Evolutionary conservation across 2,329 filamentous ascomycete genomes (phyloP).

Genomic region (Cordyceps tenuipes): DNA sequence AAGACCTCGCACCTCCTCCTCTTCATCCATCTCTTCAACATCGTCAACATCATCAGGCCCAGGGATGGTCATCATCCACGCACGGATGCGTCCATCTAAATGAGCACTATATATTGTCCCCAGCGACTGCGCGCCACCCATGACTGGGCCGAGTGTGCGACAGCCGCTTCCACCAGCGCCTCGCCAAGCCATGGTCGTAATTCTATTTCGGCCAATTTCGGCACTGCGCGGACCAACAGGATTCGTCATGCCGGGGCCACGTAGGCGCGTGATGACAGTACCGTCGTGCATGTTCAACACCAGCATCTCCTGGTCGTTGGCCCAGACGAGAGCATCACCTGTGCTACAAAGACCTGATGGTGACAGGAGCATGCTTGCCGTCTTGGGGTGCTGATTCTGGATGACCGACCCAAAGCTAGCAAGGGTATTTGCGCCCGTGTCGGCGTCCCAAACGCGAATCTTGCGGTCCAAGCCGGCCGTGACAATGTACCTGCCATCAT

Average conservation of each 20-base stretch:
- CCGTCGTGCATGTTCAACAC: slow-evolving; percentile 75
- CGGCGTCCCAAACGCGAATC: slow-evolving; percentile 79
- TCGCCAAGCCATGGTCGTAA: slow-evolving; percentile 70
- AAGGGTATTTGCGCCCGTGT: slow-evolving; percentile 75
- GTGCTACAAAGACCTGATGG: slow-evolving; percentile 50
- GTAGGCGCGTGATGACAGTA: slow-evolving; percentile 59
- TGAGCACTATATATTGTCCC: slow-evolving; percentile 70
- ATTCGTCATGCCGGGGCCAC: slow-evolving; percentile 50
- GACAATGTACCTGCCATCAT: slow-evolving; percentile 67
- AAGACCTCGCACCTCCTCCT: slow-evolving; percentile 40
- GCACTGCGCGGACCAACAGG: slow-evolving; percentile 33
- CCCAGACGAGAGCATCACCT: slow-evolving; percentile 66
- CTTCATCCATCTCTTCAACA: slow-evolving; percentile 31
- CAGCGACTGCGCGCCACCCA: slow-evolving; percentile 44
- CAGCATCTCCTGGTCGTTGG: slow-evolving; percentile 73
- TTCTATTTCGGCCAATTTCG: slow-evolving; percentile 54
- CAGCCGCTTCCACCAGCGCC: slow-evolving; percentile 49
- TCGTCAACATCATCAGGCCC: slow-evolving; percentile 43
- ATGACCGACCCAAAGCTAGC: slow-evolving; percentile 79
- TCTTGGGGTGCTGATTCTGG: slow-evolving; percentile 61
- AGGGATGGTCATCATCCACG: slow-evolving; percentile 59
- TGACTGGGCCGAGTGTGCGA: slow-evolving; percentile 49
- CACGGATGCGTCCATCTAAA: slow-evolving; percentile 72
- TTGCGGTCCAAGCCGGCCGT: slow-evolving; percentile 76
- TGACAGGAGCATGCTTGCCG: slow-evolving; percentile 52